These are phyloP conservation scores for Cokeromyces recurvatus DNA, from an alignment of 371 early-diverging fungal species.

Conservation along the genomic window DNA sequence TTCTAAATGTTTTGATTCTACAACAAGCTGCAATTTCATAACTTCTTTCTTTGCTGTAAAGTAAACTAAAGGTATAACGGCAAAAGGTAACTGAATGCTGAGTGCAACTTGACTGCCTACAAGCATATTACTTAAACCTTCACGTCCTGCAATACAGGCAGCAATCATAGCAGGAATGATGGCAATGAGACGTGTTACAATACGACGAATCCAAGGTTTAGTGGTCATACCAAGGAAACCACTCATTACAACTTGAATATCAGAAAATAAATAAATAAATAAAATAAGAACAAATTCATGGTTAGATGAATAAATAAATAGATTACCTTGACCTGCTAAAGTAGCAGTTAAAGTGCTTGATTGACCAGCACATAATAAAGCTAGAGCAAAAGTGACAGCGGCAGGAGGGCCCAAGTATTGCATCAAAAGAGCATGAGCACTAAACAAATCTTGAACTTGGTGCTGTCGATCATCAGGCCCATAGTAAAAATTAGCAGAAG, in stretches of 20 bases:
- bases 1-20: constrained; percentile 9
- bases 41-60: constrained; percentile 56
- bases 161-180: constrained; percentile 75
- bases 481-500: constrained; percentile 74
- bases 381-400: constrained; percentile 72
- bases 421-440: constrained; percentile 59
- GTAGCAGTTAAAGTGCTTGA: constrained; percentile 81
- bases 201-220: constrained; percentile 67
- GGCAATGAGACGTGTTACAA: constrained; percentile 66
- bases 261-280: neutral
- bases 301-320: neutral
- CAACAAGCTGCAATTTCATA: constrained; percentile 46
- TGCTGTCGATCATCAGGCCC: constrained; percentile 29
- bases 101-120: constrained; percentile 77
- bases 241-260: constrained; percentile 62
- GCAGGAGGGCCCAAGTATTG: constrained; percentile 62
- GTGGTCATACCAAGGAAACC: constrained; percentile 73
- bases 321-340: constrained; percentile 69
- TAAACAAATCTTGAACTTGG: constrained; percentile 51
- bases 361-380: constrained; percentile 75
- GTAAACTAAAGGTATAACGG: constrained; percentile 70
- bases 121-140: constrained; percentile 61
- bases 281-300: neutral
- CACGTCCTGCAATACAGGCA: constrained; percentile 59
- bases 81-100: constrained; percentile 77